phyloP scores from a whole-genome alignment of 73 alveolate genomes.

The Uronychia setigera region DNA sequence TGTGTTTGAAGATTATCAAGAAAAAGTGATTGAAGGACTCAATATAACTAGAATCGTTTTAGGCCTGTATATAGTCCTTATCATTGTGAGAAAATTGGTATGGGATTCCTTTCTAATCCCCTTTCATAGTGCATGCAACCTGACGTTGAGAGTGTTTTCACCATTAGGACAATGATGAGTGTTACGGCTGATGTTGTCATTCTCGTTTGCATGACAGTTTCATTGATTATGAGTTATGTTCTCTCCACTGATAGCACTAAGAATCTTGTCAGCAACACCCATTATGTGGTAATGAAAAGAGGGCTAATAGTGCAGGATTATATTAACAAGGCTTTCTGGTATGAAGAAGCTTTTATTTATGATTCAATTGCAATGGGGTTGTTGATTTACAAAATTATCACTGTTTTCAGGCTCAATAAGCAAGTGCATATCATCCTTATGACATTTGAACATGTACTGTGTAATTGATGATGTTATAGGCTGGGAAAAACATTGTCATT shows the following conservation, averaged over 20 bases:
- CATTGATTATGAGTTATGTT: neutral
- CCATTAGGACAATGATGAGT: neutral
- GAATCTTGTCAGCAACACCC: neutral
- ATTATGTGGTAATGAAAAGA: neutral
- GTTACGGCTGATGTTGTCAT: slow-evolving; percentile 2
- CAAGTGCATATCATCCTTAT: neutral
- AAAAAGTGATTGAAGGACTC: neutral
- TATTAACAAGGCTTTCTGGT: neutral
- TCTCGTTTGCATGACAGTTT: neutral
- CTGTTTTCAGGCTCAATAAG: neutral
- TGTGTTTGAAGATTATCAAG: neutral
- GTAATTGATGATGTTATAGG: neutral
- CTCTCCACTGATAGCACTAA: neutral
- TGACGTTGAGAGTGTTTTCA: neutral
- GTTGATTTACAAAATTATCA: neutral
- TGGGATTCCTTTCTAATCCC: neutral
- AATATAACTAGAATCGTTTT: neutral
- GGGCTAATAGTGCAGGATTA: neutral
- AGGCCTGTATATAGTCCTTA: slow-evolving; percentile 3
- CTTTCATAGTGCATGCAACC: neutral
- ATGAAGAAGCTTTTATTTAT: neutral
- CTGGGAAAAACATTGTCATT: neutral
- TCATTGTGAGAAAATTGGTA: neutral
- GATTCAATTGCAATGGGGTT: neutral
- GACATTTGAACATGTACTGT: neutral